These are phyloP conservation scores for Citropsis articulata DNA, from an alignment of 345 rosid species.

Conservation along the genomic window DNA sequence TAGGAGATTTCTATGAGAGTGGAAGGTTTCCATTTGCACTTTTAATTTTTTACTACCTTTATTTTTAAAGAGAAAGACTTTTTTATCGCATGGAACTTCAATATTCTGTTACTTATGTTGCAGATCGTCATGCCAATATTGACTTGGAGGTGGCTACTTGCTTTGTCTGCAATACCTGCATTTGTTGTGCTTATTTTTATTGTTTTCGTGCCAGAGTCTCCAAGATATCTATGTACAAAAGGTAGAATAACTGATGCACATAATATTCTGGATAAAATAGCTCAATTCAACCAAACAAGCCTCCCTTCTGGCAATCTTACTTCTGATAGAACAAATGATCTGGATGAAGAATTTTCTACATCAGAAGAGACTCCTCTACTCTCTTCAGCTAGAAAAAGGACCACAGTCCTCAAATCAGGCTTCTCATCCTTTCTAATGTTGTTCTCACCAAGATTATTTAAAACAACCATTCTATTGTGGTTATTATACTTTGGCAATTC, in stretches of 20 bases:
- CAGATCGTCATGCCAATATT: conserved; percentile 53
- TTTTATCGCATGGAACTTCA: neutral
- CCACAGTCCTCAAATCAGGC: conserved; percentile 28
- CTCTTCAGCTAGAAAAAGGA: conserved; percentile 7
- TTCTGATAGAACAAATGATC: conserved; percentile 26
- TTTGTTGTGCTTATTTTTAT: conserved; percentile 46
- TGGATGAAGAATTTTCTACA: conserved; percentile 18
- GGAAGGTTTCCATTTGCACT: neutral
- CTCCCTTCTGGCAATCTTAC: conserved; percentile 54
- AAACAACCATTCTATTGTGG: conserved; percentile 55
- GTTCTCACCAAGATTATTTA: conserved; percentile 43
- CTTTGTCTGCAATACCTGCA: conserved; percentile 53
- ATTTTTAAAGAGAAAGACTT: neutral
- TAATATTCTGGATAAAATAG: conserved; percentile 43
- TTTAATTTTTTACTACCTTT: neutral
- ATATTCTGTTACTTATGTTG: neutral
- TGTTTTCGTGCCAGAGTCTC: conserved; percentile 50
- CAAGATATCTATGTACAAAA: conserved; percentile 55
- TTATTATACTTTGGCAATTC: conserved; percentile 49
- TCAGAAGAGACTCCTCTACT: conserved; percentile 25
- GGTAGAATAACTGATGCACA: conserved; percentile 47
- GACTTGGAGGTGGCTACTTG: conserved; percentile 75
- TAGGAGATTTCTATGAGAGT: neutral
- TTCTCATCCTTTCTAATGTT: conserved; percentile 36
- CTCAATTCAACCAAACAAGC: conserved; percentile 31